These are phyloP conservation scores for Aureobasidium sp. DNA, from an alignment of 2,329 filamentous ascomycete genomes.

Conservation along the genomic window DNA sequence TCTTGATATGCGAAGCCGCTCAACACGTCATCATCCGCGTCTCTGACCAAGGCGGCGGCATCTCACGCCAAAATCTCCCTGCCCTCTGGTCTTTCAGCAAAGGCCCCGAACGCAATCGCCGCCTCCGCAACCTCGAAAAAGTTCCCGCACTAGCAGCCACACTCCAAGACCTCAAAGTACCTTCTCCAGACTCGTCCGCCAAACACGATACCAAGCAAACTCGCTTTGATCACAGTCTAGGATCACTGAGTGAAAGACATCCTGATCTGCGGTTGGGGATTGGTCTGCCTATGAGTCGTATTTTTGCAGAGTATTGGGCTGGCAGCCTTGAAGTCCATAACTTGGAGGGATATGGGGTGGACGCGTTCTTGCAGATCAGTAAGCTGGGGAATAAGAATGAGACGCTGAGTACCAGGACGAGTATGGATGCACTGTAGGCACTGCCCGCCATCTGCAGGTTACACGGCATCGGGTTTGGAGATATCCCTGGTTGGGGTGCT, in stretches of 20 bases:
- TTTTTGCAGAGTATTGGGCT: slow-evolving; percentile 98
- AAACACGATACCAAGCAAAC: slow-evolving; percentile 7
- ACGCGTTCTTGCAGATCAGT: slow-evolving; percentile 92
- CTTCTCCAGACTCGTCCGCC: not conserved
- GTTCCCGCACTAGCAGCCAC: slow-evolving; percentile 92
- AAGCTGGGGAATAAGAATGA: slow-evolving; percentile 98
- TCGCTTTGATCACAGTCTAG: slow-evolving; percentile 59
- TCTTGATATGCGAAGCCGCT: slow-evolving; percentile 86
- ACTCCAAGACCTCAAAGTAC: slow-evolving; percentile 68
- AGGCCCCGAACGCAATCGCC: slow-evolving; percentile 67
- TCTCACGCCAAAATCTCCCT: slow-evolving; percentile 74
- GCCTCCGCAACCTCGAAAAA: slow-evolving; percentile 74
- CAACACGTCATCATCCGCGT: slow-evolving; percentile 96
- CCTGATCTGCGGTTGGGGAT: slow-evolving; percentile 85
- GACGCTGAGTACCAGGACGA: slow-evolving; percentile 59
- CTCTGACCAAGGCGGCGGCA: slow-evolving; percentile 89
- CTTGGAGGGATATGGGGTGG: slow-evolving; percentile 89
- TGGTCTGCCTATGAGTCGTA: slow-evolving; percentile 83
- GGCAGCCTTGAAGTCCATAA: slow-evolving; percentile 86
- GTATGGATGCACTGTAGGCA: slow-evolving; percentile 41
- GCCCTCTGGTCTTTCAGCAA: slow-evolving; percentile 97
- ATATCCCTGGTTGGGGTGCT: no score
- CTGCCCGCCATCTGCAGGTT: no score
- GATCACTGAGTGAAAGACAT: slow-evolving; percentile 70
- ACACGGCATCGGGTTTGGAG: no score